These are phyloP conservation scores for Didymosphaeria variabile DNA, from an alignment of 2,329 filamentous ascomycete genomes.

Conservation along the genomic window DNA sequence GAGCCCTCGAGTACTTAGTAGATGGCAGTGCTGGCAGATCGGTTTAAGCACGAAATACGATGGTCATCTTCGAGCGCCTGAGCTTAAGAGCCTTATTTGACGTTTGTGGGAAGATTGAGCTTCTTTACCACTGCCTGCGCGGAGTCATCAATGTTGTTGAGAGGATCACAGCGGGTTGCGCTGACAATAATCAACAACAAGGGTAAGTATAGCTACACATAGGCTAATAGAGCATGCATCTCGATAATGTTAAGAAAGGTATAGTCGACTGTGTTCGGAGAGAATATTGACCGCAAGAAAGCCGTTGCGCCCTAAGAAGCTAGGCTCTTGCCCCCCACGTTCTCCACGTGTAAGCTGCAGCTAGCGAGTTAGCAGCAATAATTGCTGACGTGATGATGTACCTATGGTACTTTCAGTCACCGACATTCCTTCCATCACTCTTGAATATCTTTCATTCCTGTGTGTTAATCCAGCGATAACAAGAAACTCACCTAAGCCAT, in stretches of 20 bases:
- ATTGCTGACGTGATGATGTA: background rate
- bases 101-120: too few species aligned
- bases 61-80: too few species aligned
- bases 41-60: too few species aligned
- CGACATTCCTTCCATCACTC: background rate
- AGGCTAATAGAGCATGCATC: background rate
- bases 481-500: too few species aligned
- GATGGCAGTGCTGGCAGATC: too few species aligned
- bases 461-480: too few species aligned
- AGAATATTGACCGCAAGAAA: too few species aligned
- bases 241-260: too few species aligned
- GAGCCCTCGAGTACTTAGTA: slow-evolving; percentile 59
- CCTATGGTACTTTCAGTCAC: background rate
- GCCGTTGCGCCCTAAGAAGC: background rate
- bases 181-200: background rate
- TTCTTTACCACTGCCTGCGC: too few species aligned
- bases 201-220: background rate
- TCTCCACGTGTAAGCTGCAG: background rate
- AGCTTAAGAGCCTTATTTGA: too few species aligned
- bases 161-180: background rate
- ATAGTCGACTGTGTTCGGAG: too few species aligned
- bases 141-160: background rate
- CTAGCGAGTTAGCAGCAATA: background rate
- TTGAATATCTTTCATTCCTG: background rate
- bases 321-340: background rate